phyloP scores from a whole-genome alignment of 2,329 filamentous ascomycete genomes.

The Boeremia exigua region DNA sequence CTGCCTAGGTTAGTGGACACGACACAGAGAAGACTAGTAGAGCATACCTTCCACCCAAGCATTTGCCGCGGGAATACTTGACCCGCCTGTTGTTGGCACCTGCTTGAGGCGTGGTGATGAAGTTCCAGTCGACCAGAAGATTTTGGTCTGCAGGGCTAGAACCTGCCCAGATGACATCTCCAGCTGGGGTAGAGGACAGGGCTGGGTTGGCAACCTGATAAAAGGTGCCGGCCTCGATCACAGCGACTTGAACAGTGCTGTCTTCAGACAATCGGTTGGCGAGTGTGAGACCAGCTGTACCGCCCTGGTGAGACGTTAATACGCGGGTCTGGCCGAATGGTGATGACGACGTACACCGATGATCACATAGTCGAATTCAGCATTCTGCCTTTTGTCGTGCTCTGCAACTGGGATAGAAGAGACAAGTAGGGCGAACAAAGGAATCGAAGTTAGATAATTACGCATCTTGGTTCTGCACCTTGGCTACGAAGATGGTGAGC shows the following conservation, averaged over 20 bases:
- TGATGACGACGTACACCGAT: slow-evolving; percentile 14
- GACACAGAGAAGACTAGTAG: too few relatives aligned
- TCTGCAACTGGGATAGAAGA: slow-evolving; percentile 2
- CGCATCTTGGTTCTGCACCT: background rate
- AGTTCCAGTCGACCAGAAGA: slow-evolving; percentile 38
- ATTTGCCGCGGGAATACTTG: slow-evolving; percentile 40
- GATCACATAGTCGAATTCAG: slow-evolving; percentile 27
- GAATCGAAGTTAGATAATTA: background rate
- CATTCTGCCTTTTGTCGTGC: slow-evolving; percentile 12
- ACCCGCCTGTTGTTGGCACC: slow-evolving; percentile 23
- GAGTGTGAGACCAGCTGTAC: slow-evolving; percentile 20
- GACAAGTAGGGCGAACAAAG: slow-evolving; percentile 1
- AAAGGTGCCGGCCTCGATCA: slow-evolving; percentile 32
- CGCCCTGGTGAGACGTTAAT: slow-evolving; percentile 7
- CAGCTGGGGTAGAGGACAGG: slow-evolving; percentile 22
- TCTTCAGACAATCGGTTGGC: slow-evolving; percentile 21
- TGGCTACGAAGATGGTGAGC: background rate
- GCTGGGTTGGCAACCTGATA: slow-evolving; percentile 26
- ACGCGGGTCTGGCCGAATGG: background rate
- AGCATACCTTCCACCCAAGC: slow-evolving; percentile 32
- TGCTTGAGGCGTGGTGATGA: slow-evolving; percentile 36
- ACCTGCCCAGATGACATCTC: slow-evolving; percentile 28
- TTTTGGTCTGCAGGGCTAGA: slow-evolving; percentile 23
- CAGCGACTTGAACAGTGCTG: slow-evolving; percentile 19
- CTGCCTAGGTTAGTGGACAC: background rate